phyloP scores from a whole-genome alignment of 805 yeast species.

The Ogataea glucozyma region DNA sequence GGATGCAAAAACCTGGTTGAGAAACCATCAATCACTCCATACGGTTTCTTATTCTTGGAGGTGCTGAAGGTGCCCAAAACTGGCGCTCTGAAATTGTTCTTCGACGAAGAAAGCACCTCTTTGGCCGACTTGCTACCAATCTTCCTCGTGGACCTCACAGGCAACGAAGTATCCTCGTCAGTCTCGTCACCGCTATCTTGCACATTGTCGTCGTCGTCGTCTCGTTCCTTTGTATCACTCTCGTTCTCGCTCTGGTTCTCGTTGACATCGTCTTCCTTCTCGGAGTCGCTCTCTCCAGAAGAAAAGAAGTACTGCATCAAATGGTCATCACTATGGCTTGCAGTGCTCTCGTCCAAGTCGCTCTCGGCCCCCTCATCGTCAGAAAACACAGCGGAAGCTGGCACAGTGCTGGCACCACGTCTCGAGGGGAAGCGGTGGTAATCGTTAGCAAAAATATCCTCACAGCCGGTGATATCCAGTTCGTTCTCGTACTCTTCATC shows the following conservation, averaged over 20 bases:
- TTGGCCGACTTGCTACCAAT: constrained; percentile 84
- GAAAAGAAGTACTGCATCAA: constrained; percentile 73
- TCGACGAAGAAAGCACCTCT: constrained; percentile 86
- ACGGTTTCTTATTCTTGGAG: constrained; percentile 68
- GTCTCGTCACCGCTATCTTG: constrained; percentile 83
- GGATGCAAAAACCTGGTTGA: constrained; percentile 81
- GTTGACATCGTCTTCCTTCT: constrained; percentile 21
- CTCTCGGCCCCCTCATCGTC: constrained; percentile 24
- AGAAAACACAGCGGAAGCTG: constrained; percentile 23
- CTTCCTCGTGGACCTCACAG: constrained; percentile 61
- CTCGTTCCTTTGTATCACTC: constrained; percentile 10
- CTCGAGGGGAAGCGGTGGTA: constrained; percentile 21
- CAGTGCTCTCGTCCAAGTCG: constrained; percentile 28
- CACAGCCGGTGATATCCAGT: constrained; percentile 32
- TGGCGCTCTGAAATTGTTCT: constrained; percentile 87
- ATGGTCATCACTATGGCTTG: constrained; percentile 39
- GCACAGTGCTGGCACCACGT: constrained; percentile 18
- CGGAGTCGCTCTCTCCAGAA: constrained; percentile 30
- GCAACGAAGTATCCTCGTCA: constrained; percentile 86
- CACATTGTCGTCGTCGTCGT: no score
- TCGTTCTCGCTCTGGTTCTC: constrained; percentile 18
- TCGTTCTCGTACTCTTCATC: constrained; percentile 33
- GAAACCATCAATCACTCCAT: constrained; percentile 92
- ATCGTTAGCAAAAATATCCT: constrained; percentile 29
- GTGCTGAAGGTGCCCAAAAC: constrained; percentile 91